Conservation (phyloP, 2,329 filamentous ascomycete genomes). For the Exophiala xenobiotica region DNA sequence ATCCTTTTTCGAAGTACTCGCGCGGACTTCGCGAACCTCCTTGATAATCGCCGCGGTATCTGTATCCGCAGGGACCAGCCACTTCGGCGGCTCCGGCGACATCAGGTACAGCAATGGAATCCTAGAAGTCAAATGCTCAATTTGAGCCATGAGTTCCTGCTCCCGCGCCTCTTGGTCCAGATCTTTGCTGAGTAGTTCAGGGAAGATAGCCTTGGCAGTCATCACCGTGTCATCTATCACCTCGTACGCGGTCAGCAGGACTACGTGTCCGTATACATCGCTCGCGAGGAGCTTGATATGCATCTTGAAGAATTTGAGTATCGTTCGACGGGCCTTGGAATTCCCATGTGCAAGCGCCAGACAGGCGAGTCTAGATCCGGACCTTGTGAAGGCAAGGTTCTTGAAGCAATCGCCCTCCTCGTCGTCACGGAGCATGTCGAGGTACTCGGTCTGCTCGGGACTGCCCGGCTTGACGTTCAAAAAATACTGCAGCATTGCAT, state of each 20-base stretch:
- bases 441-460: constrained; percentile 80
- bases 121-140: constrained; percentile 51
- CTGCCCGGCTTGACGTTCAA: constrained; percentile 72
- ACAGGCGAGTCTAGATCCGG: constrained; percentile 77
- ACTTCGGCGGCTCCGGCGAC: constrained; percentile 60
- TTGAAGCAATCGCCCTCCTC: constrained; percentile 87
- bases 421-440: constrained; percentile 88
- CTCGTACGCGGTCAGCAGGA: constrained; percentile 84
- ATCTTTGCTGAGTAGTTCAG: constrained; percentile 77
- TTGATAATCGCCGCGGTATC: constrained; percentile 68
- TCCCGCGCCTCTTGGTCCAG: constrained; percentile 39
- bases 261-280: constrained; percentile 73
- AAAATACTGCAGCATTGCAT: constrained; percentile 97
- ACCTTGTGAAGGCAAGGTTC: constrained; percentile 93
- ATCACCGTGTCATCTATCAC: constrained; percentile 93
- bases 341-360: constrained; percentile 78
- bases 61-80: constrained; percentile 54
- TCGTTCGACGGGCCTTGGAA: constrained; percentile 88
- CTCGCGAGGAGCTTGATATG: constrained; percentile 81
- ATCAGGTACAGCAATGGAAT: constrained; percentile 78
- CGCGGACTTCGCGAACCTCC: constrained; percentile 76
- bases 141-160: constrained; percentile 45
- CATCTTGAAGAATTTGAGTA: constrained; percentile 87
- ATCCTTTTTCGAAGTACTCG: constrained; percentile 90
- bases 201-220: constrained; percentile 78